phyloP scores from a whole-genome alignment of 2,329 filamentous ascomycete species.

The Piedraia hortae region DNA sequence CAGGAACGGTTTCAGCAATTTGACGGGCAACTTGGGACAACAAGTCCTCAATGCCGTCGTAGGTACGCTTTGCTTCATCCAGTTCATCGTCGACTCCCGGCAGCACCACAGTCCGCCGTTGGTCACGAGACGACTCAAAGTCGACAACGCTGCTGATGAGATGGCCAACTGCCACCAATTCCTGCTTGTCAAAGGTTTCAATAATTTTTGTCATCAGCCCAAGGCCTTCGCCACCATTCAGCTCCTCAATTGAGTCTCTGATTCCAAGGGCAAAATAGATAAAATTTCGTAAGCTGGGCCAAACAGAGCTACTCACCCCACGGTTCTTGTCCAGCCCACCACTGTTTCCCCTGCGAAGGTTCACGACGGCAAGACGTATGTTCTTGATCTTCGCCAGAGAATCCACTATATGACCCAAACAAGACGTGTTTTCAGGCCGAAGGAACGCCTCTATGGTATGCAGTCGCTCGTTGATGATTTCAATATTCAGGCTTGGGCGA shows the following conservation, averaged over 20 bases:
- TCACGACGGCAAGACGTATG: constrained; percentile 37
- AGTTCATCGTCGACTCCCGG: constrained; percentile 44
- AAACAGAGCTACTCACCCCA: constrained; percentile 29
- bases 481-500: constrained; percentile 42
- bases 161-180: constrained; percentile 38
- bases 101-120: constrained; percentile 44
- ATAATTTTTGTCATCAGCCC: constrained; percentile 30
- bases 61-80: constrained; percentile 49
- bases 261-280: constrained; percentile 43
- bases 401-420: constrained; percentile 27
- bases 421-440: constrained; percentile 34
- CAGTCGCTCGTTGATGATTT: constrained; percentile 43
- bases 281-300: constrained; percentile 49
- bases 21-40: constrained; percentile 38
- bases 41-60: constrained; percentile 49
- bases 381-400: constrained; percentile 48
- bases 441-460: constrained; percentile 39
- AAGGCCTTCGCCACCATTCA: constrained; percentile 26
- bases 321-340: constrained; percentile 25
- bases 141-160: constrained; percentile 50
- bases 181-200: constrained; percentile 27
- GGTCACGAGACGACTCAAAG: constrained; percentile 46
- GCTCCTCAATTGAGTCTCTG: constrained; percentile 30
- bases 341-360: constrained; percentile 54
- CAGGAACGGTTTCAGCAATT: constrained; percentile 35